These are phyloP conservation scores for Podosphaera leucotricha DNA, from an alignment of 2,329 filamentous ascomycete genomes.

Conservation along the genomic window DNA sequence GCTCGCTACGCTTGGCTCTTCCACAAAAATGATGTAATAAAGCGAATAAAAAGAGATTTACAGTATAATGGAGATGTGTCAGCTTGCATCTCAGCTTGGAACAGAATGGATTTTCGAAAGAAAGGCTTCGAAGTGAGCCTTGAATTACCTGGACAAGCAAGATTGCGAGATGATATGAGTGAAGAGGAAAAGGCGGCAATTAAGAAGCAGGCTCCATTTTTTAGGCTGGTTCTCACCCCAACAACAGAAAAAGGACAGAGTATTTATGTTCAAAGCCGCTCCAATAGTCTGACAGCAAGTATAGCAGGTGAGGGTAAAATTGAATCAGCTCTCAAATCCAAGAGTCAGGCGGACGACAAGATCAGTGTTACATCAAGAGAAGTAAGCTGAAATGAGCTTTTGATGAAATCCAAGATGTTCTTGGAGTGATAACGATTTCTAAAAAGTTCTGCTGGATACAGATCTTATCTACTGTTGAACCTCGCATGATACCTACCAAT, in stretches of 20 bases:
- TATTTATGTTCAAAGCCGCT: constrained; percentile 6
- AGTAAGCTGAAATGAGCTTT: background rate
- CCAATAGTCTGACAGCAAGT: constrained; percentile 8
- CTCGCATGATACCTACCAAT: background rate
- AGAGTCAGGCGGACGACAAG: background rate
- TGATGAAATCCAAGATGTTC: background rate
- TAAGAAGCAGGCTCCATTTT: constrained; percentile 7
- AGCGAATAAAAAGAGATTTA: constrained; percentile 8
- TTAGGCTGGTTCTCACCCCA: constrained; percentile 9
- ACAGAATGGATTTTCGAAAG: constrained; percentile 6
- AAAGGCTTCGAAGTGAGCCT: constrained; percentile 8
- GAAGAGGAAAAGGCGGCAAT: constrained; percentile 5
- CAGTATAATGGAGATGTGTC: constrained; percentile 9
- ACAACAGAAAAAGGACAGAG: constrained; percentile 8
- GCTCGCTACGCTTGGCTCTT: constrained; percentile 6
- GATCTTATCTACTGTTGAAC: background rate
- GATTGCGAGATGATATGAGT: constrained; percentile 5
- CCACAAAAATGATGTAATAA: constrained; percentile 6
- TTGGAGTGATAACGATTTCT: background rate
- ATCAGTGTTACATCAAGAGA: background rate
- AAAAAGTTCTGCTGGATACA: background rate
- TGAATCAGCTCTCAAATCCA: background rate
- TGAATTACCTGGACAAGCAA: constrained; percentile 8
- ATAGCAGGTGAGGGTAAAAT: constrained; percentile 5
- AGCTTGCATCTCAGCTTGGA: constrained; percentile 8